Evolutionary conservation across 495 filamentous ascomycete species (phyloP), one percentile per base, ranked within the genome.

Genomic region (Choiromyces venosus): DNA sequence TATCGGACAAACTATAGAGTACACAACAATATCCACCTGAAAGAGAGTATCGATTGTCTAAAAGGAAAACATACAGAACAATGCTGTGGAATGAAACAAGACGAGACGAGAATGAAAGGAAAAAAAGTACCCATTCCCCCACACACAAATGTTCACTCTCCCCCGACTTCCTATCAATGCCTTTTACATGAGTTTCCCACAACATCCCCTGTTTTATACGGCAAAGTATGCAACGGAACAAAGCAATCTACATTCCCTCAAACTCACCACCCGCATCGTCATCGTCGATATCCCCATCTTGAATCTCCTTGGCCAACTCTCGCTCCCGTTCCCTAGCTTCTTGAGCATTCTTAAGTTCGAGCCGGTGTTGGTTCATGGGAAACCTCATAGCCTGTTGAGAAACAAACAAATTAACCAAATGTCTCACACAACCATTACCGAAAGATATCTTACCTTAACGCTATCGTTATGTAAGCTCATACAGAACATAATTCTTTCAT

Each of bases 341-440:
- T 83, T 97, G 94, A 3, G 96, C 95, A 80, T 95, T 98, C 89
- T 96, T 97, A 68, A 98, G 86, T 84, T 98, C 95, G 38, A 97
- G 86, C n/a, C 95, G 88, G 84, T 98, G 94, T 84, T 97, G 93
- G 84, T 99, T 97, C 94, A 97, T 97, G 12, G 95, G 95, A 85
- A 97, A 99, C 21, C 96, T 87, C 95, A 99, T 99, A 35, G 95
- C 94, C 93, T 96, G 73, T 35, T 70, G 56, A 25, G 66, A 71
- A 29, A 66, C 33, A 70, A 46, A 18, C n/a, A n/a, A 9, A 35
- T 76, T 46, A 74, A 67, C 46, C 18, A 33, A 37, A 72, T 52
- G 39, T 69, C 68, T 35, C 1, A 3, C 65, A 76, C 33, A 35
- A 35, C 36, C 8, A 66, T 16, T 66, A 66, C 4, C 36, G 37